A percentile compares a stretch with the other conserved stretches of the same genome.
Evolutionary conservation across 1,139 yeast genomes (phyloP).

Genomic region (Yamadazyma songkhlaensis): DNA sequence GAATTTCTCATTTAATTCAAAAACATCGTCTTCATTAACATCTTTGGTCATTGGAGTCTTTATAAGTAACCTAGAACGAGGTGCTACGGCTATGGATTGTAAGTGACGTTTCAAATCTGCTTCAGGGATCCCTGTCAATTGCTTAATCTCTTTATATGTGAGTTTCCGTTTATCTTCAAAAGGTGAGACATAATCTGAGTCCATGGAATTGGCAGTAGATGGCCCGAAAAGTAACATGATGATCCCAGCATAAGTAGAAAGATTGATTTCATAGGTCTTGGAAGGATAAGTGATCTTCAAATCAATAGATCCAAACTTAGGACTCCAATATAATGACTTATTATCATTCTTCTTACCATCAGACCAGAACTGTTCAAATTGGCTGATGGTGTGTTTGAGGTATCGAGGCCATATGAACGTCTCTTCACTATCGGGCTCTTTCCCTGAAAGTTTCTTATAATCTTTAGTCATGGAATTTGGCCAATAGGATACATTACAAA

Average conservation of each 20-base stretch:
- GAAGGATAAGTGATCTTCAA: constrained; percentile 64
- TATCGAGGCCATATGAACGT: constrained; percentile 46
- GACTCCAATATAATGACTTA: constrained; percentile 78
- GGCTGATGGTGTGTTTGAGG: constrained; percentile 33
- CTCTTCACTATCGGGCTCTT: constrained; percentile 19
- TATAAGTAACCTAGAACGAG: constrained; percentile 67
- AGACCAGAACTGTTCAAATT: constrained; percentile 45
- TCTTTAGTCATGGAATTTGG: constrained; percentile 53
- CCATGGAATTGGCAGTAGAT: constrained; percentile 21
- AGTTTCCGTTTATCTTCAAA: constrained; percentile 39
- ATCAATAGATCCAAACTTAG: constrained; percentile 79
- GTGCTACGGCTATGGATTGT: constrained; percentile 83
- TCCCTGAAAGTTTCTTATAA: constrained; percentile 47
- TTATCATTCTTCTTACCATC: constrained; percentile 65
- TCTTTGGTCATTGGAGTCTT: constrained; percentile 78
- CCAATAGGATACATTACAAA: constrained; percentile 53
- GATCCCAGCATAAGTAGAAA: constrained; percentile 79
- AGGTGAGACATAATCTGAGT: constrained; percentile 35
- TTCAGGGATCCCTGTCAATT: constrained; percentile 69
- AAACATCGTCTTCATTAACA: constrained; percentile 60
- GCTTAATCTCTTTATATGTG: constrained; percentile 59
- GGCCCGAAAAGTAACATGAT: constrained; percentile 72
- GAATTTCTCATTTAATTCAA: constrained; percentile 69
- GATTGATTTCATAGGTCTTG: constrained; percentile 71
- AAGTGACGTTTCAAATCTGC: constrained; percentile 72